Percentiles rank a stretch among this genome's conserved stretches.
phyloP scores from a whole-genome alignment of 2,329 filamentous ascomycete genomes.

The Alternaria sp. region DNA sequence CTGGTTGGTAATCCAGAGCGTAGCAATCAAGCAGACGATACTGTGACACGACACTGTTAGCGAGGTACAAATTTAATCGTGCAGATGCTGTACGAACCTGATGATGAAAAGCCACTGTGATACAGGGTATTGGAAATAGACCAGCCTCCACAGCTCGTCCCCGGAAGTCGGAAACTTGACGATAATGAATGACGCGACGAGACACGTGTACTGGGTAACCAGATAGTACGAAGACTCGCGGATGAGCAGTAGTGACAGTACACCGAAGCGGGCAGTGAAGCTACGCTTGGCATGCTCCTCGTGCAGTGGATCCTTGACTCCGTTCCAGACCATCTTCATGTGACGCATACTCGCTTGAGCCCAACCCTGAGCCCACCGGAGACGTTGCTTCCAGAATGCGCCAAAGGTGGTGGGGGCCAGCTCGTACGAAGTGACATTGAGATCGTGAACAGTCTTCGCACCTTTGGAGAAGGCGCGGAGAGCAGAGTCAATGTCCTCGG shows the following conservation, averaged over 20 bases:
- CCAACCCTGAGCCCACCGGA: slow-evolving; percentile 63
- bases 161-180: slow-evolving; percentile 54
- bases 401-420: slow-evolving; percentile 57
- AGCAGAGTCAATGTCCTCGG: slow-evolving; percentile 62
- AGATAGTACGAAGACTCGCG: slow-evolving; percentile 60
- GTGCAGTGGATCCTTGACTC: slow-evolving; percentile 45
- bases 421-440: slow-evolving; percentile 61
- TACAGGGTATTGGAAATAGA: slow-evolving; percentile 61
- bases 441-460: slow-evolving; percentile 57
- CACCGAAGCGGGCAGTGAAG: slow-evolving; percentile 53
- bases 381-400: slow-evolving; percentile 61
- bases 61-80: slow-evolving; percentile 11
- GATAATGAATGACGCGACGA: slow-evolving; percentile 58
- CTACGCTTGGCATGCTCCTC: slow-evolving; percentile 43
- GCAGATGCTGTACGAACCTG: slow-evolving; percentile 45
- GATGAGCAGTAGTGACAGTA: slow-evolving; percentile 57
- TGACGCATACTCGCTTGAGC: slow-evolving; percentile 59
- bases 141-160: slow-evolving; percentile 49
- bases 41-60: slow-evolving; percentile 38
- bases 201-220: slow-evolving; percentile 59
- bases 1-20: slow-evolving; percentile 58
- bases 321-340: slow-evolving; percentile 54
- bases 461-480: slow-evolving; percentile 57
- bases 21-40: slow-evolving; percentile 55
- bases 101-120: slow-evolving; percentile 59